Percentiles rank a stretch among this genome's conserved stretches.
These are phyloP conservation scores for Biscogniauxia mediterranea DNA, from an alignment of 2,329 filamentous ascomycete species.

Conservation along the genomic window DNA sequence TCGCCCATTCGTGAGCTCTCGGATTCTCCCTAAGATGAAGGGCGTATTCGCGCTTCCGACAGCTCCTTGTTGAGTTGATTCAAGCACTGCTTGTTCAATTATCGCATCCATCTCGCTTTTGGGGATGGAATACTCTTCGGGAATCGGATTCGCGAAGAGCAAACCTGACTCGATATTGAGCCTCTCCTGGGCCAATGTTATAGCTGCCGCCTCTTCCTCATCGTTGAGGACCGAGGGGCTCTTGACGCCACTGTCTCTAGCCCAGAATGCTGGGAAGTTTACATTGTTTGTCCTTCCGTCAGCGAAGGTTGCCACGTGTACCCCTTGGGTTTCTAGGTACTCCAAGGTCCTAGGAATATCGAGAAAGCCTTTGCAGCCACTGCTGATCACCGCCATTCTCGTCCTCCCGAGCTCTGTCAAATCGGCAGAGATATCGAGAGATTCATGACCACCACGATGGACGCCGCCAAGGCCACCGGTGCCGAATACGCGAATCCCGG, in stretches of 20 bases:
- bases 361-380: slow-evolving; percentile 93
- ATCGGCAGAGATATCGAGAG: slow-evolving; percentile 93
- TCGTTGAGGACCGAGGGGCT: slow-evolving; percentile 74
- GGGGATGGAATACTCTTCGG: slow-evolving; percentile 66
- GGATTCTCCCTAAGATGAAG: slow-evolving; percentile 76
- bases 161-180: slow-evolving; percentile 76
- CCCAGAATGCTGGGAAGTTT: slow-evolving; percentile 92
- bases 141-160: slow-evolving; percentile 86
- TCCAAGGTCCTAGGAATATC: slow-evolving; percentile 90
- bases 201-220: slow-evolving; percentile 82
- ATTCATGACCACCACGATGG: slow-evolving; percentile 80
- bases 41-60: slow-evolving; percentile 80
- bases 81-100: slow-evolving; percentile 65
- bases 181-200: slow-evolving; percentile 75
- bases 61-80: slow-evolving; percentile 63
- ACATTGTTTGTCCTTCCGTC: slow-evolving; percentile 71
- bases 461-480: slow-evolving; percentile 94
- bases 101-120: slow-evolving; percentile 67
- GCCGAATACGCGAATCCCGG: slow-evolving; percentile 88
- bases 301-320: slow-evolving; percentile 84
- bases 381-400: slow-evolving; percentile 81
- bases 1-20: slow-evolving; percentile 69
- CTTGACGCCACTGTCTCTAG: slow-evolving; percentile 76
- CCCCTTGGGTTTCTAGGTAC: slow-evolving; percentile 68
- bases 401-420: slow-evolving; percentile 90